Evolutionary conservation across 805 yeast genomes (phyloP).

Genomic region (Priceomyces melissophilus): DNA sequence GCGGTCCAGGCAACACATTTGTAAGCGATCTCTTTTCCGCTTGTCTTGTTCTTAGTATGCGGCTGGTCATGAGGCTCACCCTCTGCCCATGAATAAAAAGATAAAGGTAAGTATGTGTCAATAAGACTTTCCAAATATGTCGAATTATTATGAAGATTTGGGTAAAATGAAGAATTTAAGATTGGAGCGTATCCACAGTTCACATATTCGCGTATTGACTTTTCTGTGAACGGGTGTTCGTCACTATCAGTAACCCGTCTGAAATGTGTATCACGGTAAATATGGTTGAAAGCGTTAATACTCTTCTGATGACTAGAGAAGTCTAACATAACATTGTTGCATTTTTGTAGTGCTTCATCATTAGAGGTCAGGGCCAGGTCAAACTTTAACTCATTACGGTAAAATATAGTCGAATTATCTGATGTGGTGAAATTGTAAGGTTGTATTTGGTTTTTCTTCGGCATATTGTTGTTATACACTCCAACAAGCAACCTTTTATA

Average conservation of each 20-base stretch:
- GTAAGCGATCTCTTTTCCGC: slow-evolving; percentile 18
- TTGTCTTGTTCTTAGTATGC: slow-evolving; percentile 1
- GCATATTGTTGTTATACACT: slow-evolving; percentile 20
- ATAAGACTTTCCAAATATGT: slow-evolving; percentile 24
- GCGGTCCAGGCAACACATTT: slow-evolving; percentile 40
- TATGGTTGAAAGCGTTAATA: slow-evolving; percentile 9
- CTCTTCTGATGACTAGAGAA: slow-evolving; percentile 1
- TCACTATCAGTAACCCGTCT: slow-evolving; percentile 33
- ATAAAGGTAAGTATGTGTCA: slow-evolving; percentile 23
- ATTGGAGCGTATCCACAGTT: slow-evolving; percentile 68
- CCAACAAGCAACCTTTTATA: slow-evolving; percentile 26
- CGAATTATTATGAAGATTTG: slow-evolving; percentile 9
- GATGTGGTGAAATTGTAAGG: slow-evolving; percentile 19
- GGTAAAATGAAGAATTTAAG: slow-evolving; percentile 32
- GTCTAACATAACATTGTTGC: slow-evolving; percentile 8
- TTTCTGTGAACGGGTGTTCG: slow-evolving; percentile 33
- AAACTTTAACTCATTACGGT: slow-evolving; percentile 2
- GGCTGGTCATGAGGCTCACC: slow-evolving; percentile 42
- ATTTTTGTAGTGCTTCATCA: slow-evolving; percentile 2
- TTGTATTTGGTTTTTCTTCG: slow-evolving; percentile 6
- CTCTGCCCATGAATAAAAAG: slow-evolving; percentile 75
- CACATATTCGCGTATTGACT: slow-evolving; percentile 36
- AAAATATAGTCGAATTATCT: slow-evolving; percentile 20
- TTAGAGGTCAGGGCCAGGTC: slow-evolving; percentile 2
- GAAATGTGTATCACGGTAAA: slow-evolving; percentile 20